Evolutionary conservation across 2,329 filamentous ascomycete species (phyloP), one percentile per base, ranked within the genome.

Genomic region (Trichoderma pleuroti): DNA sequence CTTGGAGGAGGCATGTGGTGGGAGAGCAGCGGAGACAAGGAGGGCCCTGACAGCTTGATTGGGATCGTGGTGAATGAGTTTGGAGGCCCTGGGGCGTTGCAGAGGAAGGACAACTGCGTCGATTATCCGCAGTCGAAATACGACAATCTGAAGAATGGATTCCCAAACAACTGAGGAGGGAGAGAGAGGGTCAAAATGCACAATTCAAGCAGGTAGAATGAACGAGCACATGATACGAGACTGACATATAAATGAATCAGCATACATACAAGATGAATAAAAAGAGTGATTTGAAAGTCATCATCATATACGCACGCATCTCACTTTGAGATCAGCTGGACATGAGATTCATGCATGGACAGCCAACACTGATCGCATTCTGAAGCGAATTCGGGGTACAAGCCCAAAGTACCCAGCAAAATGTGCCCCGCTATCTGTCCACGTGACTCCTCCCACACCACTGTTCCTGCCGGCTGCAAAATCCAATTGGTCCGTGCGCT

Each of bases 1-100:
- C 86, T 98, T 0, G 94, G 94, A 2, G 95, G 95, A 21, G 93
- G 87, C n/a, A 98, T 98, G 94, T 98, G 93, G 93, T 97, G 94
- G 94, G 94, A 98, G 82, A 93, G 89, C 76, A 95, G 91, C 76
- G 90, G 88, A 1, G 95, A 98, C 79, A 90, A 90, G 77, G 78
- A 81, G 3, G 90, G 89, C 0, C 83, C 85, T 0, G 81, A 86
- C 67, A 95, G 92, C 75, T 78, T 98, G 77, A 93, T 94, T 69
- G 82, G 80, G 8, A 90, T 86, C 16, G 89, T 91, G 18, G 87
- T 92, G 1, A 83, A 86, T 36, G 82, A 80, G 0, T 79, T 93
- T 12, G 90, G 89, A 21, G 88, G 89, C 0, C 78, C 81, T 0
- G 74, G 74, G 5, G 80, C 76, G 1, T 80, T 93, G 39, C 83